phyloP scores from a whole-genome alignment of 495 filamentous ascomycete species.

The Daldinia loculata region DNA sequence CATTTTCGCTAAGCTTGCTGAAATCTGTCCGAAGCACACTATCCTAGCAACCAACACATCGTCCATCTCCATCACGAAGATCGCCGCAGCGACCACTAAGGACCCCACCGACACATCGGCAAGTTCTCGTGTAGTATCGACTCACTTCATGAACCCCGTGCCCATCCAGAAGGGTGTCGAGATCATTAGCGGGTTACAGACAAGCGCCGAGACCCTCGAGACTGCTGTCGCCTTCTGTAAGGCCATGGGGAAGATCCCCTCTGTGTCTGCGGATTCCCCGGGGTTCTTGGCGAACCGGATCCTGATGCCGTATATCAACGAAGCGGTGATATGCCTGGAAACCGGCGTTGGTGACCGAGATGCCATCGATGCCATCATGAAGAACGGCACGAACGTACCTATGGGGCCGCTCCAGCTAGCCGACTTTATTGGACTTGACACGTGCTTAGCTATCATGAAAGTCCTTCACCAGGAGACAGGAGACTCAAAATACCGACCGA shows the following conservation, averaged over 20 bases:
- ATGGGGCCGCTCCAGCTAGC: constrained; percentile 96
- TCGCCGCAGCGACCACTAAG: constrained; percentile 81
- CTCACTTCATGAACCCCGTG: constrained; percentile 99
- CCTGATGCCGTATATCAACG: constrained; percentile 99
- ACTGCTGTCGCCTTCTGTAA: constrained; percentile 87
- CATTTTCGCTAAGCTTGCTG: constrained; percentile 86
- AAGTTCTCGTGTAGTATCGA: constrained; percentile 88
- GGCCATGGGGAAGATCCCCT: constrained; percentile 92
- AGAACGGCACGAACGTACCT: constrained; percentile 97
- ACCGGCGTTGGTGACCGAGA: constrained; percentile 87
- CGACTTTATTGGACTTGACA: constrained; percentile 98
- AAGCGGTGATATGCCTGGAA: constrained; percentile 95
- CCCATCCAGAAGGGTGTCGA: constrained; percentile 97
- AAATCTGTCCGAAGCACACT: constrained; percentile 84
- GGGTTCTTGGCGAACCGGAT: constrained; percentile 98
- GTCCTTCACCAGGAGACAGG: constrained; percentile 91
- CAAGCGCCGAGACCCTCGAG: constrained; percentile 79
- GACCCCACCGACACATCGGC: constrained; percentile 81
- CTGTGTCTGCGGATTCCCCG: constrained; percentile 84
- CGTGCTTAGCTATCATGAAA: constrained; percentile 96
- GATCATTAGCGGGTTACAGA: constrained; percentile 94
- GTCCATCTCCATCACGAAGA: constrained; percentile 95
- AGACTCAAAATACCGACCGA: constrained; percentile 93
- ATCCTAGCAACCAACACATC: constrained; percentile 98
- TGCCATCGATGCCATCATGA: constrained; percentile 97